phyloP scores from a whole-genome alignment of 228 moss, liverwort and hornwort genomes.

The Sphagnum magellanicum region DNA sequence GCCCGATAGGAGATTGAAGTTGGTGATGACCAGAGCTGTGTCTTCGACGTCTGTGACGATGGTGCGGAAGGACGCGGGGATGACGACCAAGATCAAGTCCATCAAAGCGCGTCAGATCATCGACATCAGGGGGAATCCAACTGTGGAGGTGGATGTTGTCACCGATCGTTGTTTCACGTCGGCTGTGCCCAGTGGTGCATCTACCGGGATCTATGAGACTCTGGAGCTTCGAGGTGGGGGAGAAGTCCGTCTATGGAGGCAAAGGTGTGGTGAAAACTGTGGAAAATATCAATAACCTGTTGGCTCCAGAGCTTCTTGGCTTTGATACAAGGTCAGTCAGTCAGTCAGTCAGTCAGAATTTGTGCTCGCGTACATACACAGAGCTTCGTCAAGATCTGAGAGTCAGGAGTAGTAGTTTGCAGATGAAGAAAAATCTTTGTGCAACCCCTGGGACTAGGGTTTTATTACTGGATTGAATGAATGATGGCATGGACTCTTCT shows the following conservation, averaged over 20 bases:
- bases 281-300: constrained; percentile 47
- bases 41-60: constrained; percentile 8
- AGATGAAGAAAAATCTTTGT: too few species aligned
- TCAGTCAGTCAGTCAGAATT: neutral
- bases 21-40: constrained; percentile 20
- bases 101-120: constrained; percentile 45
- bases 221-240: constrained; percentile 44
- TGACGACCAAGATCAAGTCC: constrained; percentile 32
- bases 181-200: constrained; percentile 56
- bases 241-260: constrained; percentile 33
- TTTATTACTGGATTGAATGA: neutral
- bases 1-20: too few species aligned
- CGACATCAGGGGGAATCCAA: constrained; percentile 49
- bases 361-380: too few species aligned
- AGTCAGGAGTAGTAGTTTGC: too few species aligned
- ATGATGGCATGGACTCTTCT: neutral
- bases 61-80: constrained; percentile 15
- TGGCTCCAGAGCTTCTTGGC: constrained; percentile 43
- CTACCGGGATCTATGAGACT: constrained; percentile 59
- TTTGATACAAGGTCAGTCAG: constrained; percentile 36
- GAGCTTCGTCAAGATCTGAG: too few species aligned
- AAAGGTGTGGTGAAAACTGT: constrained; percentile 56
- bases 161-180: constrained; percentile 37
- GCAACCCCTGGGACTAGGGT: neutral
- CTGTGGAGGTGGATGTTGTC: constrained; percentile 54